Base-by-base conservation (phyloP, 2,329 filamentous ascomycete genomes). In the Penicillium sp. region DNA sequence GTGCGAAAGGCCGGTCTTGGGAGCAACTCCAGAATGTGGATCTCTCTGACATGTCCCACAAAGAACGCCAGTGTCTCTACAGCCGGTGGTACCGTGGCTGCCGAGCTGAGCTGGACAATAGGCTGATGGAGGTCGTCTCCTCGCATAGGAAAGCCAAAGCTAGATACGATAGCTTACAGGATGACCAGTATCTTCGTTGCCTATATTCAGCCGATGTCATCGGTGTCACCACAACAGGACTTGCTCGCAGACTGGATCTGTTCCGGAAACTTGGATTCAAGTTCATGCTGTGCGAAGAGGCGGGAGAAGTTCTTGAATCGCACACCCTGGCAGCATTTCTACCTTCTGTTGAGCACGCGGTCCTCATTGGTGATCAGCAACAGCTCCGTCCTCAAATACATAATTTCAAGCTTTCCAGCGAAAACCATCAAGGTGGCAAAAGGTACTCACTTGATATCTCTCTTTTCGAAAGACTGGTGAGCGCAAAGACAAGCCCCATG, bases 221-320 rank as follows among this genome's bases (percentile, higher is more conserved):
- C 35, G 79, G 80, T 0, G 59, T 80, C 3, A 82, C 78, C 0
- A 81, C 79, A 0, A 73, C 72, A 1, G 79, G 78, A 0, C 59
- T 82, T 0, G 79, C 80, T 3, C 62, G 65, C 18, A 70, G 72
- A 9, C 67, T 81, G 2, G 61, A 71, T 0, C 53, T 75, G 11
- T 65, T 82, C 0, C 71, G 70, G n/a, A 65, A 68, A 12, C 57
- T 80, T 1, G 62, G 59, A 22, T 67, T 68, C 8, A 71, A 72
- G 38, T 70, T 75, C 0, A 51, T 75, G 6, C 49, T 75, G 0
- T 72, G 67, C 35, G 72, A 75, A 57, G 73, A 76, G 50, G 73
- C 73, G 0, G 73, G 70, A 0, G 70, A 75, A 49, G 67, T 75
- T 0, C 44, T 74, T 1, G 73, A 75, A 49, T 56, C 70, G 1